Conservation (phyloP, 2,329 filamentous ascomycete genomes). For the Penicillium brevicompactum region DNA sequence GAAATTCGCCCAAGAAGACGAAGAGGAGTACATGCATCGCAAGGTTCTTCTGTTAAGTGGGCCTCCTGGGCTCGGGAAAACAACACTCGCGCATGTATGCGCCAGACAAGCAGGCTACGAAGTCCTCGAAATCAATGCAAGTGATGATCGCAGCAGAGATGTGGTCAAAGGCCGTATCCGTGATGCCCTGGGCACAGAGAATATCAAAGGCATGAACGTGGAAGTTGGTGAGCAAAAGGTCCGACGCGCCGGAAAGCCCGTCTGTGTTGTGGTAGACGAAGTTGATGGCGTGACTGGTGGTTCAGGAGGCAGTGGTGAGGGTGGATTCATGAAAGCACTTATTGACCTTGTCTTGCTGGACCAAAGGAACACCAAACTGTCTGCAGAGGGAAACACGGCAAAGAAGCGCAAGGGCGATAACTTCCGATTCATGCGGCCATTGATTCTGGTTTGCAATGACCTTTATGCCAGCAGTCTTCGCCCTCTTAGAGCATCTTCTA, state of each 20-base stretch:
- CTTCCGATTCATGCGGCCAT: slow-evolving; percentile 81
- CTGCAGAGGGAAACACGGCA: slow-evolving; percentile 26
- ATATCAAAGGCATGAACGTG: slow-evolving; percentile 69
- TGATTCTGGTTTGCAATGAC: slow-evolving; percentile 96
- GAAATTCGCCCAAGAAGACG: slow-evolving; percentile 46
- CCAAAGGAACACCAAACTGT: slow-evolving; percentile 69
- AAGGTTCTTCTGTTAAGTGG: slow-evolving; percentile 91
- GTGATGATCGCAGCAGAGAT: slow-evolving; percentile 85
- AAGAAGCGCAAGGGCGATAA: slow-evolving; percentile 73
- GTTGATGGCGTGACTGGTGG: slow-evolving; percentile 92
- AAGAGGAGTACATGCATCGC: slow-evolving; percentile 75
- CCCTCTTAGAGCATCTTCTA: slow-evolving; percentile 77
- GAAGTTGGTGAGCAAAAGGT: slow-evolving; percentile 54
- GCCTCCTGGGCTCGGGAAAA: slow-evolving; percentile 92
- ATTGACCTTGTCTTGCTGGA: slow-evolving; percentile 87
- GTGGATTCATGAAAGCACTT: slow-evolving; percentile 91
- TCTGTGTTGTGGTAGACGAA: slow-evolving; percentile 94
- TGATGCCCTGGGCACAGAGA: slow-evolving; percentile 91
- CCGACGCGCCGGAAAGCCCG: slow-evolving; percentile 75
- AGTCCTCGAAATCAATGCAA: slow-evolving; percentile 95
- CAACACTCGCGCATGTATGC: slow-evolving; percentile 93
- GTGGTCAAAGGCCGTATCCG: slow-evolving; percentile 90
- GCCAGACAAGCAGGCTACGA: slow-evolving; percentile 95
- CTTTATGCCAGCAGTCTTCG: slow-evolving; percentile 89
- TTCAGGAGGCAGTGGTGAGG: slow-evolving; percentile 75